Evolutionary conservation across 148 eudicot genomes (phyloP).

Genomic region (Vaccinium vitisidaea): DNA sequence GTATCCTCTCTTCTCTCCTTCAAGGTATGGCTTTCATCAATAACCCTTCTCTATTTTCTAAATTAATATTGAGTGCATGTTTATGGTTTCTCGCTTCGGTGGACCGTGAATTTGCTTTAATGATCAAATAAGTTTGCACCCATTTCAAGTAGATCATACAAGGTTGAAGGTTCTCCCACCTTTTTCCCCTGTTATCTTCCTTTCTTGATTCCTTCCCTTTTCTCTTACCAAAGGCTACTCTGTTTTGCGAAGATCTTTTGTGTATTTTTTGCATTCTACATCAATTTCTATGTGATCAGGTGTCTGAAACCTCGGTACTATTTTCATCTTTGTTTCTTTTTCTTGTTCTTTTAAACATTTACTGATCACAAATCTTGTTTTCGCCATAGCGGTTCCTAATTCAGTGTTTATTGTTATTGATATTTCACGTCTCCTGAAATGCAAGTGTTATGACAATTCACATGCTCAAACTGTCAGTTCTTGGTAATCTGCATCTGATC

Average conservation of each 20-base stretch:
- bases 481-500: not conserved
- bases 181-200: not conserved
- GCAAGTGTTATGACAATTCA: not conserved
- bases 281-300: not conserved
- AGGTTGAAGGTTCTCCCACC: not conserved
- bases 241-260: not conserved
- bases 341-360: too few species aligned
- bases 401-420: not conserved
- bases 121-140: not conserved
- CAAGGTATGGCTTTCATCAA: conserved; percentile 26
- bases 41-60: not conserved
- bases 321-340: not conserved
- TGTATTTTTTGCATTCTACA: not conserved
- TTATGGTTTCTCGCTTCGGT: not conserved
- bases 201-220: not conserved
- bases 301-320: not conserved
- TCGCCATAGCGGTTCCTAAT: too few species aligned
- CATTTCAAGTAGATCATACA: not conserved
- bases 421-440: not conserved
- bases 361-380: too few species aligned
- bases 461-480: not conserved
- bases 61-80: not conserved
- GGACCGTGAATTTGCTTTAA: not conserved
- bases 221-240: not conserved
- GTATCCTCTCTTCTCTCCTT: conserved; percentile 33